Base-by-base conservation (phyloP, 2,329 filamentous ascomycete genomes). In the Penicillium sp. region DNA sequence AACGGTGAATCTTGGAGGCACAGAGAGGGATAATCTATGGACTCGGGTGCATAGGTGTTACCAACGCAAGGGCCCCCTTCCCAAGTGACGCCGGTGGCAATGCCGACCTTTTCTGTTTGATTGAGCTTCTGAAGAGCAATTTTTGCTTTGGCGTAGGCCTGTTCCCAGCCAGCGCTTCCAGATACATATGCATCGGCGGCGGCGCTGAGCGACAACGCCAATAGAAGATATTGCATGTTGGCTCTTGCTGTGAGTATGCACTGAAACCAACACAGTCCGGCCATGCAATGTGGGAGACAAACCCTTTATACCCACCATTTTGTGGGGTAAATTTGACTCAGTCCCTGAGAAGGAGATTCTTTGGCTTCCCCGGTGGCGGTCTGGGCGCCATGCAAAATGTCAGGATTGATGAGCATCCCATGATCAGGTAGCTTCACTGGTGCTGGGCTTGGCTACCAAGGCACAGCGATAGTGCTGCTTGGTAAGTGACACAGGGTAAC, bases 1-100 rank as follows among this genome's bases (percentile, higher is more conserved):
- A 70, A 45, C 5, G 67, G 68, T 0, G 64, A 64, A 38, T 72
- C 68, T 38, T 72, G 69, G 7, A 71, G 56, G 53, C 69, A 72
- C 24, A 72, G 42, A 1, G 68, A 71, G 5, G 68, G 68, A 46
- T 70, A 72, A 13, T 56, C 55, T 13, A 70, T 67, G 10, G 63
- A 67, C 6, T 53, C 53, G 13, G 64, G 59, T 3, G 60, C 55
- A 27, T 67, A 65, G 5, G 68, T 70, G 46, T 71, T 71, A 9
- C 68, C 67, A 6, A 71, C 68, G 41, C 68, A 71, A 3, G 68
- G 66, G 1, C 68, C 67, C 22, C 57, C 60, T 31, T 57, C 45
- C 67, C 67, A 70, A 8, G 56, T 63, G 16, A 69, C 57, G 1
- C 67, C 67, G 4, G 67, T 67, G 8, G 65, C 67, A 22, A 70